These are phyloP conservation scores for Picea glauca DNA, from an alignment of 75 land plant species.

Conservation along the genomic window DNA sequence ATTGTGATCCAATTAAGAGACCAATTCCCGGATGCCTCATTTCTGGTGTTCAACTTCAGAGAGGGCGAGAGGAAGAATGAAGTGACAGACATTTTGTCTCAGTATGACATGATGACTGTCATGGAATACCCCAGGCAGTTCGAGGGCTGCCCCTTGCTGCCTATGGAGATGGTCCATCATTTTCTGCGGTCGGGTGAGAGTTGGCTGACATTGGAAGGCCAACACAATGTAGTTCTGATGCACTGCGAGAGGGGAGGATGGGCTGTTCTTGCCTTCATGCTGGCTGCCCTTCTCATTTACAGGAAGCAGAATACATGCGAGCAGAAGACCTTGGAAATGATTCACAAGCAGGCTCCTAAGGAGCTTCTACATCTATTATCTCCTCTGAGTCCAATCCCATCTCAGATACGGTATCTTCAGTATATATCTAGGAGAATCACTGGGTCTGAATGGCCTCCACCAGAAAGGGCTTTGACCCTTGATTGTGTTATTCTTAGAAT, in stretches of 20 bases:
- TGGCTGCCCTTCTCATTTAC: constrained; percentile 81
- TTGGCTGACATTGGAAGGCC: constrained; percentile 89
- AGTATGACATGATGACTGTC: constrained; percentile 84
- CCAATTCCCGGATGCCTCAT: constrained; percentile 80
- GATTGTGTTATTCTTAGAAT: constrained; percentile 87
- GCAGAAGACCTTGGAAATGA: constrained; percentile 88
- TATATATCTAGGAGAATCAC: constrained; percentile 92
- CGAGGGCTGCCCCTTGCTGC: constrained; percentile 86
- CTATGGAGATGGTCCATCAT: constrained; percentile 96
- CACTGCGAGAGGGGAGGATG: constrained; percentile 99
- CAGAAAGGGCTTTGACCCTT: constrained; percentile 79
- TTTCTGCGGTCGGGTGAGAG: constrained; percentile 92
- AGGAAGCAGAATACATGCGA: constrained; percentile 85
- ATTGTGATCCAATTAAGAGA: constrained; percentile 72
- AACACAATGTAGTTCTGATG: constrained; percentile 80
- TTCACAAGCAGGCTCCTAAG: constrained; percentile 84
- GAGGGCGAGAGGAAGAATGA: constrained; percentile 70
- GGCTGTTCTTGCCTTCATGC: constrained; percentile 95
- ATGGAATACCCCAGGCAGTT: constrained; percentile 99
- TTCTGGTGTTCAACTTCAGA: constrained; percentile 87
- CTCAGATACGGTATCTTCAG: constrained; percentile 90
- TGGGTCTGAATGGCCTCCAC: constrained; percentile 90
- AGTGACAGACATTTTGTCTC: constrained; percentile 58
- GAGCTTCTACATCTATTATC: constrained; percentile 83
- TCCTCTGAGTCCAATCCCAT: constrained; percentile 91